phyloP scores from a whole-genome alignment of 1,284 basidiomycete species.

The Trametes versicolor region DNA sequence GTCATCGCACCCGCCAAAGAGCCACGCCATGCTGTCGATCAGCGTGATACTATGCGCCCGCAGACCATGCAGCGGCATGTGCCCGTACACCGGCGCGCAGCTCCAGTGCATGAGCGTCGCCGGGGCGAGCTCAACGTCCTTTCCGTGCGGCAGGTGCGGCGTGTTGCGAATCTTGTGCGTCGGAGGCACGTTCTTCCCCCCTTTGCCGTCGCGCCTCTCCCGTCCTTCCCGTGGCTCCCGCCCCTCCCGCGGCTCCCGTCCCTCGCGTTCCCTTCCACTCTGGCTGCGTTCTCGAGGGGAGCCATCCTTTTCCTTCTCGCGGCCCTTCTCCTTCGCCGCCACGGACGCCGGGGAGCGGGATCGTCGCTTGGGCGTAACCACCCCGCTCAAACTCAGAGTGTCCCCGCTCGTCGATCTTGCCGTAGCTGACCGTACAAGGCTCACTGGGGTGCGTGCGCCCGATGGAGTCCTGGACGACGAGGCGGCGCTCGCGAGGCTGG shows the following conservation, averaged over 20 bases:
- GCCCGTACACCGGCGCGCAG: conserved; percentile 82
- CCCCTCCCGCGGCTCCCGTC: background rate
- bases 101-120: conserved; percentile 88
- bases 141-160: conserved; percentile 64
- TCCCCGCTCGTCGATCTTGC: conserved; percentile 32
- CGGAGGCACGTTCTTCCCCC: conserved; percentile 21
- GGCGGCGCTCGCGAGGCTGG: conserved; percentile 42
- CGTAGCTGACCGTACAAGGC: conserved; percentile 24
- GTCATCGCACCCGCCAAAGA: conserved; percentile 91
- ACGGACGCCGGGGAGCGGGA: conserved; percentile 33
- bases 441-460: conserved; percentile 31
- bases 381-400: conserved; percentile 23
- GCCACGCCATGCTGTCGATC: conserved; percentile 85
- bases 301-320: conserved; percentile 25
- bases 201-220: conserved; percentile 28
- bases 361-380: conserved; percentile 28
- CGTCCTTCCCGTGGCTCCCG: conserved; percentile 5
- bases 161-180: conserved; percentile 37
- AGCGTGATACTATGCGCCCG: conserved; percentile 88
- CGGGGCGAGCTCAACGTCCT: conserved; percentile 62
- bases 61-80: conserved; percentile 77
- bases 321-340: conserved; percentile 34
- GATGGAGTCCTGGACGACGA: conserved; percentile 28
- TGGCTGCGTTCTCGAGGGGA: conserved; percentile 18
- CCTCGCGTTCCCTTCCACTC: conserved; percentile 24